Conservation (phyloP, 345 rosid species). For the Eucalyptus polybractea region DNA sequence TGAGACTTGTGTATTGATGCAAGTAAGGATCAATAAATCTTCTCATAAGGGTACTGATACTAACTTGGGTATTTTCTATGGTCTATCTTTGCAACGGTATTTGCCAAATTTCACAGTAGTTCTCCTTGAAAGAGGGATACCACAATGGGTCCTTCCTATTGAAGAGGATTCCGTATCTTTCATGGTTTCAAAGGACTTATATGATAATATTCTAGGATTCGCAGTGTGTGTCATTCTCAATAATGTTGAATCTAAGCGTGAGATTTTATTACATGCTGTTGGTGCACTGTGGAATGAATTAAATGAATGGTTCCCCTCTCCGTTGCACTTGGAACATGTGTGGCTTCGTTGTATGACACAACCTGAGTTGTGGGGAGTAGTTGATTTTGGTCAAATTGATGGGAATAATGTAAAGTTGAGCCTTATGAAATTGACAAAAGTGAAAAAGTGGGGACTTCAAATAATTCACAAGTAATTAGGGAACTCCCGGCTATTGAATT, state of each 20-base stretch:
- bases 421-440: too few species aligned
- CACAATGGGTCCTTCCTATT: accelerated
- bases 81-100: too few species aligned
- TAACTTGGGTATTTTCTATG: accelerated
- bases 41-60: accelerated
- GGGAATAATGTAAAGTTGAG: accelerated
- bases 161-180: accelerated
- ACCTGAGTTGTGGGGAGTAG: accelerated
- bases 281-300: too few species aligned
- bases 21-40: too few species aligned
- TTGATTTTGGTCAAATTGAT: too few species aligned
- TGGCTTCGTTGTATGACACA: accelerated
- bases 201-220: too few species aligned
- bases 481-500: too few species aligned
- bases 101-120: accelerated
- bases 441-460: too few species aligned
- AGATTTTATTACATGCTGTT: accelerated
- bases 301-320: too few species aligned
- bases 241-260: accelerated
- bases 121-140: accelerated
- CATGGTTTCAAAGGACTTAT: too few species aligned
- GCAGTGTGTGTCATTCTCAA: accelerated
- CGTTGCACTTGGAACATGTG: accelerated
- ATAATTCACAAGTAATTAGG: too few species aligned
- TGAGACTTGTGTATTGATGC: too few species aligned